Conservation (phyloP, 306 rosid species). For the Begonia masoniana region DNA sequence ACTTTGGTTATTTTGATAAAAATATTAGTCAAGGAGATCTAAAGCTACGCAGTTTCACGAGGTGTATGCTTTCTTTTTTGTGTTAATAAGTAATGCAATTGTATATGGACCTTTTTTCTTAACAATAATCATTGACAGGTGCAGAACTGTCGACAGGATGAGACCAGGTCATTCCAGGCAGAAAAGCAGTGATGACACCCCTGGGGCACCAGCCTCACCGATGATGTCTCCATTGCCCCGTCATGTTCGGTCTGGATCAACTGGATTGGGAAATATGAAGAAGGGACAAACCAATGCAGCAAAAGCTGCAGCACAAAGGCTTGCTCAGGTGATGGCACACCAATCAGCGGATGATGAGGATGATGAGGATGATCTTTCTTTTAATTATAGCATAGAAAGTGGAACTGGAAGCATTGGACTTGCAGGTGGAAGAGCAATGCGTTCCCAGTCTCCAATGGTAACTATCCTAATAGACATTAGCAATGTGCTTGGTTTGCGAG, state of each 20-base stretch:
- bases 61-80: too few relatives aligned
- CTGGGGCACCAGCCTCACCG: conserved; percentile 49
- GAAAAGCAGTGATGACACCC: conserved; percentile 34
- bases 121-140: conserved; percentile 3
- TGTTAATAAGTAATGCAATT: too few relatives aligned
- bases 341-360: conserved; percentile 35
- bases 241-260: conserved; percentile 40
- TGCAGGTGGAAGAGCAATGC: conserved; percentile 46
- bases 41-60: too few relatives aligned
- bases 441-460: conserved; percentile 61
- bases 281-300: conserved; percentile 57
- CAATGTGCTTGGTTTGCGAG: not conserved
- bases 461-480: conserved; percentile 1
- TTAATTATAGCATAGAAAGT: conserved; percentile 30
- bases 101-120: too few relatives aligned
- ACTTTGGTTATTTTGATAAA: too few relatives aligned
- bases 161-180: conserved; percentile 39
- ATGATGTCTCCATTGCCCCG: conserved; percentile 22
- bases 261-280: conserved; percentile 28
- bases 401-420: conserved; percentile 61
- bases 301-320: conserved; percentile 92
- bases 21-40: too few relatives aligned
- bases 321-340: conserved; percentile 91
- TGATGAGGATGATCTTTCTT: conserved; percentile 50
- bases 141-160: conserved; percentile 47